phyloP scores from a whole-genome alignment of 306 rosid genomes.

The Alnus glutinosa region DNA sequence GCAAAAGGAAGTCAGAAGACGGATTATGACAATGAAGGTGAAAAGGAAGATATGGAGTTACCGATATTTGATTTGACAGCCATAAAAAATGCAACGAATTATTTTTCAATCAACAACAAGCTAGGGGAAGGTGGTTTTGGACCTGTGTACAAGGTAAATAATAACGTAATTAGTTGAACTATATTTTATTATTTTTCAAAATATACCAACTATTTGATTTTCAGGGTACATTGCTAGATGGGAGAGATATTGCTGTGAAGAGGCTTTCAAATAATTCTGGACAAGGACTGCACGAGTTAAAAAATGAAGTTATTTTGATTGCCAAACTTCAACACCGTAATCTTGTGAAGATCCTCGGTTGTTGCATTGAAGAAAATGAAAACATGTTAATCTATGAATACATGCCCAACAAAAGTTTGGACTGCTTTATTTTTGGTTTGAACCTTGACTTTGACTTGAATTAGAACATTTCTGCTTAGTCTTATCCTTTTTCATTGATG shows the following conservation, averaged over 20 bases:
- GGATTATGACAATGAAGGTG: background rate
- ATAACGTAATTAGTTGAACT: background rate
- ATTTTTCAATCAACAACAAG: conserved; percentile 45
- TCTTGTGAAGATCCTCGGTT: conserved; percentile 47
- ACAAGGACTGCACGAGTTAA: conserved; percentile 46
- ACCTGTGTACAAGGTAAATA: conserved; percentile 48
- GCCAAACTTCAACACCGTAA: conserved; percentile 51
- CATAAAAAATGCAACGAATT: conserved; percentile 39
- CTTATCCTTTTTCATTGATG: background rate
- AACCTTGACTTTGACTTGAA: background rate
- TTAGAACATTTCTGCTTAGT: background rate
- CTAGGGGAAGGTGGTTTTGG: conserved; percentile 77
- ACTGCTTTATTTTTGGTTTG: conserved; percentile 43
- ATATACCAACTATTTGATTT: background rate
- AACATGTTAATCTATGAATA: conserved; percentile 40
- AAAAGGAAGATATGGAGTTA: conserved; percentile 44
- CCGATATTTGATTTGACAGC: conserved; percentile 40
- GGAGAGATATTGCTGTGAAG: conserved; percentile 63
- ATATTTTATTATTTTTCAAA: background rate
- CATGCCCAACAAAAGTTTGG: conserved; percentile 44
- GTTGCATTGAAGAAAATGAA: conserved; percentile 33
- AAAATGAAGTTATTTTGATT: conserved; percentile 24
- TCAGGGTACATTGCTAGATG: conserved; percentile 54
- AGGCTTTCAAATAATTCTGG: conserved; percentile 49
- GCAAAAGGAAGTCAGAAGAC: background rate